Conservation (phyloP, 1,284 basidiomycete genomes). For the Sphagnurus paluster region DNA sequence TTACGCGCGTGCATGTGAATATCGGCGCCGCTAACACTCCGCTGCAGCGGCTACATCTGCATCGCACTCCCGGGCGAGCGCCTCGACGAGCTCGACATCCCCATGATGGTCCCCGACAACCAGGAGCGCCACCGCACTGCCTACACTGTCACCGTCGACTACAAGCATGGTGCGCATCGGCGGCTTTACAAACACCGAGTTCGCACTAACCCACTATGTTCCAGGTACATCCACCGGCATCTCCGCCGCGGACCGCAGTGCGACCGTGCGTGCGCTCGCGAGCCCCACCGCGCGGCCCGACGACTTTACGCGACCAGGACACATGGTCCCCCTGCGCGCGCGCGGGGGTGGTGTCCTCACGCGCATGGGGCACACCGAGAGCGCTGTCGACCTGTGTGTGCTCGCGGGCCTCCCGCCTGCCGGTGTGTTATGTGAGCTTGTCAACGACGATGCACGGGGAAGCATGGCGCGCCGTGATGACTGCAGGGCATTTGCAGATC, state of each 20-base stretch:
- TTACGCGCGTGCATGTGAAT: conserved; percentile 3
- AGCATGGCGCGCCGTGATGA: conserved; percentile 97
- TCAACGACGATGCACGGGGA: conserved; percentile 89
- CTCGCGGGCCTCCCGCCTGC: conserved; percentile 78
- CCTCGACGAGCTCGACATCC: conserved; percentile 81
- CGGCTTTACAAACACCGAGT: neutral
- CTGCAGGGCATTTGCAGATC: conserved; percentile 89
- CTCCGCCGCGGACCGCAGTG: conserved; percentile 91
- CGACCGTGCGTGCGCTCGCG: conserved; percentile 85
- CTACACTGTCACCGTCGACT: conserved; percentile 97
- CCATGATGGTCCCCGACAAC: conserved; percentile 93
- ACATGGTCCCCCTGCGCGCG: conserved; percentile 92
- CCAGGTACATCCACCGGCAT: conserved; percentile 94
- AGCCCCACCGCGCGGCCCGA: conserved; percentile 52
- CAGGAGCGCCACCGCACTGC: conserved; percentile 93
- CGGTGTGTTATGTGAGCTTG: conserved; percentile 93
- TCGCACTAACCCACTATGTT: conserved; percentile 15
- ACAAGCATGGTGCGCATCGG: conserved; percentile 71
- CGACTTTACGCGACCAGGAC: conserved; percentile 92
- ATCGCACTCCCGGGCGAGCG: conserved; percentile 79
- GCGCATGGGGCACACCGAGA: conserved; percentile 93
- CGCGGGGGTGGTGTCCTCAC: conserved; percentile 82
- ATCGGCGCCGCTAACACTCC: conserved; percentile 1
- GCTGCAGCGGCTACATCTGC: conserved; percentile 89
- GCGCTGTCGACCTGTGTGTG: conserved; percentile 84